phyloP scores from a whole-genome alignment of 2,329 filamentous ascomycete genomes.

The Aquanectria penicillioides region DNA sequence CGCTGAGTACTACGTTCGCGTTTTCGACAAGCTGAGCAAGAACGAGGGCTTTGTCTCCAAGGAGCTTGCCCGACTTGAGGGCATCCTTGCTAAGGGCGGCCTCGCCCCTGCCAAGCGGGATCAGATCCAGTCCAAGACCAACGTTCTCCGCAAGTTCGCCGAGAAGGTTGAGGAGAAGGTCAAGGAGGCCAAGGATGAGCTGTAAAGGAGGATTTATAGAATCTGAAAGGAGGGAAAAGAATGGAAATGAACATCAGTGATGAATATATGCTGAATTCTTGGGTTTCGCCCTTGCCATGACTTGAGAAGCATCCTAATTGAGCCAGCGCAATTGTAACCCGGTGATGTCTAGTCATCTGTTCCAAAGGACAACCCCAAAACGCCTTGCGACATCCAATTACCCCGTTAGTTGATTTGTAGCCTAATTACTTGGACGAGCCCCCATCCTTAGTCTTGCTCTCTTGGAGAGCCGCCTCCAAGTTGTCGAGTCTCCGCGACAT shows the following conservation, averaged over 20 bases:
- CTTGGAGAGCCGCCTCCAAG: constrained; percentile 77
- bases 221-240: constrained; percentile 17
- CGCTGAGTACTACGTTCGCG: constrained; percentile 92
- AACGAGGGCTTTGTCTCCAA: constrained; percentile 84
- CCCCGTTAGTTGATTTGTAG: neutral
- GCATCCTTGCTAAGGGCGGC: constrained; percentile 86
- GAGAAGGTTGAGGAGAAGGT: constrained; percentile 63
- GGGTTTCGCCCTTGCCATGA: constrained; percentile 30
- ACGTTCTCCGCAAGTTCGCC: constrained; percentile 84
- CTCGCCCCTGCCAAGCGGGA: constrained; percentile 88
- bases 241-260: constrained; percentile 20
- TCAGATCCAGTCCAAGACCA: constrained; percentile 85
- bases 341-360: constrained; percentile 24
- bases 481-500: constrained; percentile 89
- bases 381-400: constrained; percentile 18
- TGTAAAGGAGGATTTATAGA: constrained; percentile 42
- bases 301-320: constrained; percentile 20
- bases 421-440: constrained; percentile 48
- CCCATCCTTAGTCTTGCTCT: constrained; percentile 59
- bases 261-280: constrained; percentile 34
- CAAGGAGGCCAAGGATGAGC: constrained; percentile 67
- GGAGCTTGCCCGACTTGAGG: constrained; percentile 83
- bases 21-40: constrained; percentile 83
- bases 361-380: constrained; percentile 29
- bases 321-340: constrained; percentile 19